A percentile compares a stretch with the other conserved stretches of the same genome.
Evolutionary conservation across 805 yeast species (phyloP).

Genomic region (Cyberlindnera mississippiensis): DNA sequence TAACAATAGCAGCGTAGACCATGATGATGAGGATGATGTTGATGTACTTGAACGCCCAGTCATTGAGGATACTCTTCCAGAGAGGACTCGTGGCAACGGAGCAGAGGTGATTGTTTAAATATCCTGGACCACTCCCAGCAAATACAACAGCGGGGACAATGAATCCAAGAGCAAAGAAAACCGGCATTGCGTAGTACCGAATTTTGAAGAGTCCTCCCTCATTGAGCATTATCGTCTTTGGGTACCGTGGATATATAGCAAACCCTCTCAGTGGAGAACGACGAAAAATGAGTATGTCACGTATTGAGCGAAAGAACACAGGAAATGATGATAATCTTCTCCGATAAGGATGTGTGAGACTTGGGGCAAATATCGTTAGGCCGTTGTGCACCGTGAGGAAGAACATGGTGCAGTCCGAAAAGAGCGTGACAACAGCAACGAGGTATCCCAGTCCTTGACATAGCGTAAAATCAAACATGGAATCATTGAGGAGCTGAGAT

Average conservation of each 20-base stretch:
- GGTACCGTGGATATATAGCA: slow-evolving; percentile 7
- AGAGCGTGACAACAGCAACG: slow-evolving; percentile 10
- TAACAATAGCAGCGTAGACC: slow-evolving; percentile 18
- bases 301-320: slow-evolving; percentile 5
- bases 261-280: slow-evolving; percentile 6
- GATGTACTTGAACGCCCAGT: slow-evolving; percentile 18
- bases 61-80: slow-evolving; percentile 22
- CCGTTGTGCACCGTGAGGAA: slow-evolving; percentile 22
- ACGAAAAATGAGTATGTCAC: slow-evolving; percentile 3
- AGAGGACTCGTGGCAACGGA: slow-evolving; percentile 14
- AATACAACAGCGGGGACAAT: slow-evolving; percentile 14
- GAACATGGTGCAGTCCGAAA: slow-evolving; percentile 20
- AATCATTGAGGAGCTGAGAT: not conserved
- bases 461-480: not conserved
- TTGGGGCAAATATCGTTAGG: slow-evolving; percentile 19
- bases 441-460: slow-evolving; percentile 24
- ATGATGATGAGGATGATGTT: slow-evolving; percentile 14
- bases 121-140: slow-evolving; percentile 12
- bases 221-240: slow-evolving; percentile 1
- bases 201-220: slow-evolving; percentile 25
- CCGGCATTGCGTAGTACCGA: slow-evolving; percentile 2
- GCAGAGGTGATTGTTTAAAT: slow-evolving; percentile 15
- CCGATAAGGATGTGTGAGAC: slow-evolving; percentile 8
- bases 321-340: slow-evolving; percentile 10
- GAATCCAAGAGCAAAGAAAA: not conserved